A percentile compares a stretch with the other conserved stretches of the same genome.
phyloP scores from a whole-genome alignment of 2,329 filamentous ascomycete genomes.

The Macrophomina tecta region DNA sequence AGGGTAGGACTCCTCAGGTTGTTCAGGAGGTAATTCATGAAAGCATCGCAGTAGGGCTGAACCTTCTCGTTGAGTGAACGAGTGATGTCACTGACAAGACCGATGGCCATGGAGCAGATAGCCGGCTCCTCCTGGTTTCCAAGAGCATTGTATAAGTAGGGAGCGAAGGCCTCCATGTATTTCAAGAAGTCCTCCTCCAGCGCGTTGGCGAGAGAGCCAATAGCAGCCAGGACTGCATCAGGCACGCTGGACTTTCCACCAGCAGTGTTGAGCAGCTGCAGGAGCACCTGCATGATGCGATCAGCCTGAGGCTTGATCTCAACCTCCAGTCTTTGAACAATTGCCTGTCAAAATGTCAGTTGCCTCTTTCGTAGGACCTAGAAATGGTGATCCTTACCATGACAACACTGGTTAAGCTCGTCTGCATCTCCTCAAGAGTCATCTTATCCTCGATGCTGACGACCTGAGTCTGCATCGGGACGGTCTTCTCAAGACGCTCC shows the following conservation, averaged over 20 bases:
- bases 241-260: conserved; percentile 91
- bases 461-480: conserved; percentile 88
- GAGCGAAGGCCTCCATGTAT: conserved; percentile 96
- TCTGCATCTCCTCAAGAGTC: conserved; percentile 96
- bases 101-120: conserved; percentile 96
- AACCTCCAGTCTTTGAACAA: conserved; percentile 87
- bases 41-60: conserved; percentile 93
- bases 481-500: conserved; percentile 86
- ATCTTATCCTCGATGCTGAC: conserved; percentile 97
- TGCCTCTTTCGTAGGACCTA: conserved; percentile 17
- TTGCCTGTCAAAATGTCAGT: conserved; percentile 57
- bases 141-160: conserved; percentile 91
- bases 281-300: conserved; percentile 87
- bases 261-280: conserved; percentile 79
- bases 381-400: conserved; percentile 55
- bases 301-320: conserved; percentile 91
- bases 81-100: conserved; percentile 94
- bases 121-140: conserved; percentile 94
- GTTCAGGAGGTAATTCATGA: conserved; percentile 97
- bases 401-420: conserved; percentile 87
- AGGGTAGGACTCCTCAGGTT: conserved; percentile 88
- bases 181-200: conserved; percentile 92
- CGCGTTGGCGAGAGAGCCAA: conserved; percentile 89
- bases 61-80: conserved; percentile 88
- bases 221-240: conserved; percentile 89